These are phyloP conservation scores for Chaetomium globosum DNA, from an alignment of 2,329 filamentous ascomycete genomes.

Conservation along the genomic window DNA sequence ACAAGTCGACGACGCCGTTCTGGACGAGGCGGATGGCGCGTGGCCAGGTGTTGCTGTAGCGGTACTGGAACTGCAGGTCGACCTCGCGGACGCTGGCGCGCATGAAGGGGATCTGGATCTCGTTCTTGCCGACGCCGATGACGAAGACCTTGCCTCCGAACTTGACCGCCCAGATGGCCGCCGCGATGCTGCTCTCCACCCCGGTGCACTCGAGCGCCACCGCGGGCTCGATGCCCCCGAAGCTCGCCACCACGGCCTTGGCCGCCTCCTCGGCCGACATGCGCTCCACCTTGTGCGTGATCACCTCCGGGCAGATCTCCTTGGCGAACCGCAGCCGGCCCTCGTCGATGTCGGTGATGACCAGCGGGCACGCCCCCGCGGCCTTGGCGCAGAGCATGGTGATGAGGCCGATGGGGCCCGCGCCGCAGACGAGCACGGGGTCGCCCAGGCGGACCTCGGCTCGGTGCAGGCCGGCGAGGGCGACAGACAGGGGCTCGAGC, in stretches of 20 bases:
- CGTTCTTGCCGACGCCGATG: slow-evolving; percentile 91
- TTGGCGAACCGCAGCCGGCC: slow-evolving; percentile 83
- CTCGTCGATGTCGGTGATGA: slow-evolving; percentile 93
- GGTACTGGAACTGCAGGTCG: slow-evolving; percentile 94
- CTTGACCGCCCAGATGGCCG: slow-evolving; percentile 86
- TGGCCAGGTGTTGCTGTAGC: slow-evolving; percentile 96
- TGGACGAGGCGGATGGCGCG: slow-evolving; percentile 85
- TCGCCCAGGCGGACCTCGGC: slow-evolving; percentile 81
- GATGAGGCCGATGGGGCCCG: slow-evolving; percentile 90
- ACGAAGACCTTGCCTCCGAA: slow-evolving; percentile 98
- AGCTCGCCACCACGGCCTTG: slow-evolving; percentile 65
- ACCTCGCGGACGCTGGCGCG: slow-evolving; percentile 85
- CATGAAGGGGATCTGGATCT: slow-evolving; percentile 97
- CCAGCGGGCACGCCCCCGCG: slow-evolving; percentile 84
- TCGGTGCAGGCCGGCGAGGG: slow-evolving; percentile 83
- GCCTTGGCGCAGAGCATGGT: slow-evolving; percentile 82
- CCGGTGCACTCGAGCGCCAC: slow-evolving; percentile 92
- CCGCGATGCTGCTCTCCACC: slow-evolving; percentile 82
- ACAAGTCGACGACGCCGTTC: slow-evolving; percentile 80
- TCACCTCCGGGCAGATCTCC: slow-evolving; percentile 75
- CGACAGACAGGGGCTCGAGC: slow-evolving; percentile 87
- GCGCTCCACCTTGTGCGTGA: slow-evolving; percentile 75
- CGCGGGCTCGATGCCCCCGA: slow-evolving; percentile 78
- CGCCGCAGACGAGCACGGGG: slow-evolving; percentile 84
- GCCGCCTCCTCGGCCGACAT: slow-evolving; percentile 69